Percentiles rank a stretch among this genome's conserved stretches.
Evolutionary conservation across 2,329 filamentous ascomycete genomes (phyloP).

Genomic region (Fusarium sp.): DNA sequence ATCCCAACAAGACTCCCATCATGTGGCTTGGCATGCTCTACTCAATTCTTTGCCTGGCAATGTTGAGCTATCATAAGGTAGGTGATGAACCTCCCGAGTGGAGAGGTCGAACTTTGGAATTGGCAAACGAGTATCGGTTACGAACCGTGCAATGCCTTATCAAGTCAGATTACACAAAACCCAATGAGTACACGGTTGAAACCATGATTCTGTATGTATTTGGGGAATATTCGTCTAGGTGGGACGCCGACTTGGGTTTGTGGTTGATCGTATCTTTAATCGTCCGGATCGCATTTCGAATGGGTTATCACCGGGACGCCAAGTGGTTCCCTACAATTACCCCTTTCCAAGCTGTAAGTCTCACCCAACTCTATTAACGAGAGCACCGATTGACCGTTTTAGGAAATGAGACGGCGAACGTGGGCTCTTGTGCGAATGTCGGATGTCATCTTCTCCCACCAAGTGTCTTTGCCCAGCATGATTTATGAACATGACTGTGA

Average conservation of each 20-base stretch:
- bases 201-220: slow-evolving; percentile 81
- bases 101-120: slow-evolving; percentile 71
- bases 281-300: slow-evolving; percentile 71
- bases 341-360: slow-evolving; percentile 75
- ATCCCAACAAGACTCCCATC: slow-evolving; percentile 76
- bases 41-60: slow-evolving; percentile 79
- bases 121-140: slow-evolving; percentile 73
- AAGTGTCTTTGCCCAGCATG: slow-evolving; percentile 75
- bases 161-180: slow-evolving; percentile 81
- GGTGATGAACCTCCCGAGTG: slow-evolving; percentile 85
- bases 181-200: slow-evolving; percentile 80
- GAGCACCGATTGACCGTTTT: slow-evolving; percentile 9
- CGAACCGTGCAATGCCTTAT: slow-evolving; percentile 83
- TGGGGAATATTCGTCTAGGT: slow-evolving; percentile 78
- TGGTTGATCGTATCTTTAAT: slow-evolving; percentile 68
- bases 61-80: slow-evolving; percentile 83
- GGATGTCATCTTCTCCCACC: slow-evolving; percentile 82
- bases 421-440: slow-evolving; percentile 79
- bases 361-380: background rate
- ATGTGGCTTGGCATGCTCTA: slow-evolving; percentile 85
- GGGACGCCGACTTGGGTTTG: slow-evolving; percentile 78
- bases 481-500: slow-evolving; percentile 81
- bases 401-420: slow-evolving; percentile 77
- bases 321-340: slow-evolving; percentile 78
- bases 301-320: slow-evolving; percentile 83